phyloP scores from a whole-genome alignment of 192 early-diverging fungal species.

The Gaertneriomyces semiglobifer region DNA sequence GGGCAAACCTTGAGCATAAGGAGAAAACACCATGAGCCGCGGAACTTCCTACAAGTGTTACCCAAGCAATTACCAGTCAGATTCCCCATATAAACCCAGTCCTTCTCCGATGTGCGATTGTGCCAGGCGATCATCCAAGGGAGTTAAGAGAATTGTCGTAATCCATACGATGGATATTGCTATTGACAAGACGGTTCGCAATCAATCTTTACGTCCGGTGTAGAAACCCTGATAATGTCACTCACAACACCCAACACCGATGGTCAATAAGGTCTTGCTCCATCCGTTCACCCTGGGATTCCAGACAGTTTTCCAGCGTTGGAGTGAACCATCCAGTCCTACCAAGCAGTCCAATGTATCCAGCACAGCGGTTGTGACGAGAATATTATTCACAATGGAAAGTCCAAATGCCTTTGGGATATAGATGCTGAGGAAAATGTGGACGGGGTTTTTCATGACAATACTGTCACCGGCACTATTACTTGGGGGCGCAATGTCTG shows the following conservation, averaged over 20 bases:
- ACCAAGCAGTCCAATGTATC: conserved; percentile 4
- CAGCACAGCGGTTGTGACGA: conserved; percentile 5
- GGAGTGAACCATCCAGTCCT: background rate
- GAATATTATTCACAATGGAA: conserved; percentile 5
- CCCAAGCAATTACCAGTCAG: conserved; percentile 12
- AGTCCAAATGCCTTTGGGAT: background rate
- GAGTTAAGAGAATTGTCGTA: conserved; percentile 7
- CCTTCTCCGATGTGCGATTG: conserved; percentile 9
- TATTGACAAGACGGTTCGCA: conserved; percentile 7
- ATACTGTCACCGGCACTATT: background rate
- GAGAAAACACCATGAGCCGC: background rate
- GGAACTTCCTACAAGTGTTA: background rate
- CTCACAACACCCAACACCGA: background rate
- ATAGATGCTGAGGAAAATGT: background rate
- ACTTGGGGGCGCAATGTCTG: background rate
- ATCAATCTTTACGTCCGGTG: background rate
- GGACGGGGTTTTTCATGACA: background rate
- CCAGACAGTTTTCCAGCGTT: background rate
- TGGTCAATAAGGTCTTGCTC: too few species aligned
- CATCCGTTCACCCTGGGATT: too few species aligned
- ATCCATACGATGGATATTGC: conserved; percentile 11
- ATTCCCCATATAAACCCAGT: conserved; percentile 16
- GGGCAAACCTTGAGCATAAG: background rate
- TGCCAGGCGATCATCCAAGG: conserved; percentile 10
- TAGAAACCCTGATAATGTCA: background rate